phyloP scores from a whole-genome alignment of 2,329 filamentous ascomycete genomes.

The Colletotrichum orchidophilum region DNA sequence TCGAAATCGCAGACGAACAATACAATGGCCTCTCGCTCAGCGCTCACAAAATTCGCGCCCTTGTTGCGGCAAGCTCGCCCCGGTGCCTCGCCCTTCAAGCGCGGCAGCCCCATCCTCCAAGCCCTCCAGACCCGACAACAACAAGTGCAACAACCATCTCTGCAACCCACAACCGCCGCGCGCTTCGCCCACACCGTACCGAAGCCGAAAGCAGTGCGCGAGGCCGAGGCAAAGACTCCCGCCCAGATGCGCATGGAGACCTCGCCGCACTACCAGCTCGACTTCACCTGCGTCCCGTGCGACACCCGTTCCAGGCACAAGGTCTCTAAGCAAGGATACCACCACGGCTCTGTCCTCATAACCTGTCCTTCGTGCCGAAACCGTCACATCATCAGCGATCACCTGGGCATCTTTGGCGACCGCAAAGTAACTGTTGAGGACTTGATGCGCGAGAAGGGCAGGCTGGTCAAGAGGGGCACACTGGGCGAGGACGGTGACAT shows the following conservation, averaged over 20 bases:
- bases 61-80: slow-evolving; percentile 22
- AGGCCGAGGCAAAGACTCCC: slow-evolving; percentile 38
- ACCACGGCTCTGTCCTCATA: slow-evolving; percentile 88
- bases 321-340: slow-evolving; percentile 94
- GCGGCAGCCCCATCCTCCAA: slow-evolving; percentile 2
- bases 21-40: slow-evolving; percentile 29
- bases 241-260: slow-evolving; percentile 38
- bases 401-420: slow-evolving; percentile 82
- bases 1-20: not conserved
- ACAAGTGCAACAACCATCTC: not conserved
- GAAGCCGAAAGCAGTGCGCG: slow-evolving; percentile 18
- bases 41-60: slow-evolving; percentile 13
- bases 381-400: slow-evolving; percentile 91
- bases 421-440: slow-evolving; percentile 78
- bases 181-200: slow-evolving; percentile 42
- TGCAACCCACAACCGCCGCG: slow-evolving; percentile 20
- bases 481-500: slow-evolving; percentile 83
- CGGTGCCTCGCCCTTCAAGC: slow-evolving; percentile 13
- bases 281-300: slow-evolving; percentile 94
- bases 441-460: slow-evolving; percentile 79
- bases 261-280: slow-evolving; percentile 82
- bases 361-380: slow-evolving; percentile 88
- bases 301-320: slow-evolving; percentile 81
- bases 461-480: slow-evolving; percentile 75
- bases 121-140: not conserved